Evolutionary conservation across 345 rosid genomes (phyloP).

Genomic region (Syzygium aqueum): DNA sequence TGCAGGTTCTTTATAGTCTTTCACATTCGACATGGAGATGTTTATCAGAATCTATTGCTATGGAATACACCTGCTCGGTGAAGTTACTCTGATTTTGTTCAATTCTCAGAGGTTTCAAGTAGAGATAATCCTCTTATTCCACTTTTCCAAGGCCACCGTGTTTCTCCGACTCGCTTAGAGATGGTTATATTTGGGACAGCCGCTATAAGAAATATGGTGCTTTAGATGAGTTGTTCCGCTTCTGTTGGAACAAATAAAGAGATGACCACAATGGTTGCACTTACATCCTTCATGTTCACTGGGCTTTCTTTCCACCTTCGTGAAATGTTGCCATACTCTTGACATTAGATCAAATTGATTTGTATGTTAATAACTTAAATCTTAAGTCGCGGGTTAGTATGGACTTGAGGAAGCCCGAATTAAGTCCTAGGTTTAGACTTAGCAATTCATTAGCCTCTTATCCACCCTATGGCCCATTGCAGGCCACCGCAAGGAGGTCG

Average conservation of each 20-base stretch:
- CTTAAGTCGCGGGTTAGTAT: too few relatives aligned
- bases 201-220: background rate
- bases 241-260: slow-evolving; percentile 7
- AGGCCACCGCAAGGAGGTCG: too few relatives aligned
- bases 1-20: too few relatives aligned
- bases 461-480: too few relatives aligned
- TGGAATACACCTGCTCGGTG: background rate
- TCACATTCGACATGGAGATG: too few relatives aligned
- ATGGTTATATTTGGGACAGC: slow-evolving; percentile 1
- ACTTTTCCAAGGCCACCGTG: background rate
- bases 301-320: background rate
- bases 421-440: too few relatives aligned
- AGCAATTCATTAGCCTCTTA: too few relatives aligned
- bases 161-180: background rate
- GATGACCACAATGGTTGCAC: slow-evolving; percentile 3
- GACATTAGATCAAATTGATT: background rate
- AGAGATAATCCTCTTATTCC: background rate
- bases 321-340: slow-evolving; percentile 3
- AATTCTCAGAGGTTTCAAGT: background rate
- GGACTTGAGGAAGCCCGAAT: too few relatives aligned
- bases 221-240: slow-evolving; percentile 1
- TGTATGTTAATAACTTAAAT: too few relatives aligned
- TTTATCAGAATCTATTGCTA: too few relatives aligned
- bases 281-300: slow-evolving; percentile 1
- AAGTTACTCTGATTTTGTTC: background rate